Evolutionary conservation across 495 filamentous ascomycete species (phyloP), one percentile per base, ranked within the genome.

Genomic region (Aspergillus sclerotioniger): DNA sequence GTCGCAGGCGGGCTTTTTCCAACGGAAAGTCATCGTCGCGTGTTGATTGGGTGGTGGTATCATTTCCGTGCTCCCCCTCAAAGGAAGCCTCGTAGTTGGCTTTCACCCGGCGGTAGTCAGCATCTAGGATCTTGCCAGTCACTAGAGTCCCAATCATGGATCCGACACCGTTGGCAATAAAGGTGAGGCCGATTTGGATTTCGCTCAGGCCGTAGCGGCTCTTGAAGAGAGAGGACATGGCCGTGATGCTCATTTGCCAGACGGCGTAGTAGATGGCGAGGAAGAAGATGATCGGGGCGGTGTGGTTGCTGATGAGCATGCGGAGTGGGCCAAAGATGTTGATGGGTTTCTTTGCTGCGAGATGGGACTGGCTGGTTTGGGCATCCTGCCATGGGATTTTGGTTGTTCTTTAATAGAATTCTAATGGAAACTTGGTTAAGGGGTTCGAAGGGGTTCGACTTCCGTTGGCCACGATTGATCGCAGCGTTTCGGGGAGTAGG

Each of bases 211-310:
- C 67, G 59, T 84, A 84, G 5, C 61, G 48, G 2, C 56, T 62
- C 31, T 70, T 64, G 64, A 79, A 83, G 8, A 84, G 70, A 10
- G 78, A 72, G 0, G 80, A 80, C 74, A 82, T 79, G 33, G 76
- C 74, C 0, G 81, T 80, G 53, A 82, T 81, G 57, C 70, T 79
- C 78, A 83, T 83, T 54, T 83, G 80, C 81, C 81, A 83, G 32
- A 79, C 73, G 13, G 80, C 72, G 58, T 83, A 83, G 62, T 81
- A 79, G 0, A 82, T 60, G 1, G 76, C 73, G 20, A 80, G 65
- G 53, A 80, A 84, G 15, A 79, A 9, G 32, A 82, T 76, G n/a
- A 81, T 75, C 4, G 76, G 76, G 0, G 71, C 59, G 21, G 76
- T 72, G 25, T 71, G 63, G 49, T 73, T 76, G 62, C 68, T 76